These are phyloP conservation scores for Leishmania tropica DNA, from an alignment of 208 protist genomes.

Conservation along the genomic window DNA sequence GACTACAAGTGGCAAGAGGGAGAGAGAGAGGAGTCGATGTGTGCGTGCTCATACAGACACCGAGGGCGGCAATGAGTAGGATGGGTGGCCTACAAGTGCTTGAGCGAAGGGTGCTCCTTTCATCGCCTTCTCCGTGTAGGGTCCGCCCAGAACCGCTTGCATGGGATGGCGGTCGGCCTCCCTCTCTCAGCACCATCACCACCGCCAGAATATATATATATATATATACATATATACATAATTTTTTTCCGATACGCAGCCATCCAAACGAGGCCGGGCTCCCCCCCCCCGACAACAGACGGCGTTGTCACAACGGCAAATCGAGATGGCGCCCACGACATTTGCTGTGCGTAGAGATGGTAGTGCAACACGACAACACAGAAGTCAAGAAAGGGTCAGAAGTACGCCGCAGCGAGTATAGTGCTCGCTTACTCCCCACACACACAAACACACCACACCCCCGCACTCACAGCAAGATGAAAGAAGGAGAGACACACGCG, in stretches of 20 bases:
- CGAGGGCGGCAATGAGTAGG: background rate
- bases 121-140: background rate
- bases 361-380: background rate
- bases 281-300: background rate
- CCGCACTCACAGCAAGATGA: background rate
- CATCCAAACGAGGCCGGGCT: background rate
- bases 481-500: background rate
- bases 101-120: background rate
- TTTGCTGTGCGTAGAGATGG: background rate
- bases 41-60: background rate
- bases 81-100: background rate
- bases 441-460: background rate
- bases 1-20: background rate
- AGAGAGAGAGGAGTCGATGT: background rate
- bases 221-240: too few relatives aligned
- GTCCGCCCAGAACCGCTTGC: background rate
- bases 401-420: background rate
- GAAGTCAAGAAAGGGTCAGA: background rate
- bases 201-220: background rate
- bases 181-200: background rate
- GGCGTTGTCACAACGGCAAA: background rate
- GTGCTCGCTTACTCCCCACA: background rate
- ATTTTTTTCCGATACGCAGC: background rate
- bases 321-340: background rate
- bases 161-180: background rate